Percentiles rank a stretch among this genome's conserved stretches.
phyloP scores from a whole-genome alignment of 768 basidiomycete genomes.

The Auriculariales sp. region DNA sequence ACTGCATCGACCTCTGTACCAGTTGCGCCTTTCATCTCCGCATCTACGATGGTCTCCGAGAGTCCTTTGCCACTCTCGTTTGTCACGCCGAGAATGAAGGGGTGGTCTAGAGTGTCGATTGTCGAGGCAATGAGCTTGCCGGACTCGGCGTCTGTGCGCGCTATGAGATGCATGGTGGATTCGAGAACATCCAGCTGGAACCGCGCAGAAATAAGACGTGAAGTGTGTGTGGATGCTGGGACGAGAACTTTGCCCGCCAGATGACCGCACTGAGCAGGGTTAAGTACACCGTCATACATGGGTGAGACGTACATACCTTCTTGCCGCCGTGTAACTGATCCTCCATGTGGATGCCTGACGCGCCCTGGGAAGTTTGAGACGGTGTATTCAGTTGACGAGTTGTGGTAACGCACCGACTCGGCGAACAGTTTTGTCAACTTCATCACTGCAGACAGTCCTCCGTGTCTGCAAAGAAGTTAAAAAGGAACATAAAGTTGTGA shows the following conservation, averaged over 20 bases:
- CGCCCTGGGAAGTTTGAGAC: slow-evolving; percentile 36
- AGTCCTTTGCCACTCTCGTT: slow-evolving; percentile 27
- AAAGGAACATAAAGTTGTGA: not conserved
- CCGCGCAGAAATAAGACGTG: slow-evolving; percentile 69
- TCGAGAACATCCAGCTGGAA: slow-evolving; percentile 87
- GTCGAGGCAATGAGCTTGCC: slow-evolving; percentile 74
- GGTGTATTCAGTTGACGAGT: not conserved
- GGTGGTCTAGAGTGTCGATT: slow-evolving; percentile 69
- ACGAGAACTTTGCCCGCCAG: slow-evolving; percentile 87
- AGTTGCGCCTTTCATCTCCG: slow-evolving; percentile 44
- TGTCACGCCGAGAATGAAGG: slow-evolving; percentile 25
- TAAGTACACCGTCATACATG: slow-evolving; percentile 2
- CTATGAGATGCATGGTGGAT: slow-evolving; percentile 78
- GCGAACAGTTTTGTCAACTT: slow-evolving; percentile 89
- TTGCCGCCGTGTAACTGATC: slow-evolving; percentile 92
- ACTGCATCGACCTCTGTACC: slow-evolving; percentile 58
- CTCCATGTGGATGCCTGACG: slow-evolving; percentile 82
- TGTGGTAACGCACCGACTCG: slow-evolving; percentile 45
- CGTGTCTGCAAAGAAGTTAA: slow-evolving; percentile 47
- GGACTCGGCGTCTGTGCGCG: slow-evolving; percentile 84
- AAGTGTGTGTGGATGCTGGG: slow-evolving; percentile 74
- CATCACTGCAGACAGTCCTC: slow-evolving; percentile 87
- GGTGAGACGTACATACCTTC: slow-evolving; percentile 33
- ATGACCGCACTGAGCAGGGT: slow-evolving; percentile 53
- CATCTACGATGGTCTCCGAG: slow-evolving; percentile 55